These are phyloP conservation scores for Malus fusca DNA, from an alignment of 306 rosid species.

Conservation along the genomic window DNA sequence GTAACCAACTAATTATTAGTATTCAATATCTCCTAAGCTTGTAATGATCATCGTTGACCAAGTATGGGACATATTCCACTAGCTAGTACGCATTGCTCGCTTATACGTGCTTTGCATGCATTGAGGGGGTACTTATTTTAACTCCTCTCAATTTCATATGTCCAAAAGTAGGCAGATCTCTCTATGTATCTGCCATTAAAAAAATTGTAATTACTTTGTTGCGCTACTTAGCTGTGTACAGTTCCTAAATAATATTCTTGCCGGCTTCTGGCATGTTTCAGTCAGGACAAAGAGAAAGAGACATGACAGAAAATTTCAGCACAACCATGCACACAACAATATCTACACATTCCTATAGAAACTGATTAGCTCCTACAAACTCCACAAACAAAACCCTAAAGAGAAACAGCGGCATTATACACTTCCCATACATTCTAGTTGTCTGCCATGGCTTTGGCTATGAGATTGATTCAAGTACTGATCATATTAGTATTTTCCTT, in stretches of 20 bases:
- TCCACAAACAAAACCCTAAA: neutral
- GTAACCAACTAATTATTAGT: too few relatives aligned
- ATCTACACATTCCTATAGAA: too few relatives aligned
- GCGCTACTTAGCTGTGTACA: neutral
- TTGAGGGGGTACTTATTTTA: too few relatives aligned
- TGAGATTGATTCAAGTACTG: neutral
- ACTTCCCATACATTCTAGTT: neutral
- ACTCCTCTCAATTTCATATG: neutral
- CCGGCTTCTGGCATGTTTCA: neutral
- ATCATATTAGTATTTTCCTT: neutral
- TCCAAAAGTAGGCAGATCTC: neutral
- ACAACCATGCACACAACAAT: neutral
- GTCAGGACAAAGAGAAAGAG: neutral
- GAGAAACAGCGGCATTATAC: neutral
- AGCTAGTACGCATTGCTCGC: too few relatives aligned
- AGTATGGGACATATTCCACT: too few relatives aligned
- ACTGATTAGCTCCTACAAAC: neutral
- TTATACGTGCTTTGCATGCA: too few relatives aligned
- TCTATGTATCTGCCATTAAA: neutral
- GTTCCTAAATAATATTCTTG: neutral
- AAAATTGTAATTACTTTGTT: too few relatives aligned
- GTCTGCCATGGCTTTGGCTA: neutral
- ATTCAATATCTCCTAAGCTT: too few relatives aligned
- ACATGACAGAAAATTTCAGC: neutral
- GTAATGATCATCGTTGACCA: too few relatives aligned